phyloP scores from a whole-genome alignment of 176 grass and related monocot species.

The Musa acuminata region DNA sequence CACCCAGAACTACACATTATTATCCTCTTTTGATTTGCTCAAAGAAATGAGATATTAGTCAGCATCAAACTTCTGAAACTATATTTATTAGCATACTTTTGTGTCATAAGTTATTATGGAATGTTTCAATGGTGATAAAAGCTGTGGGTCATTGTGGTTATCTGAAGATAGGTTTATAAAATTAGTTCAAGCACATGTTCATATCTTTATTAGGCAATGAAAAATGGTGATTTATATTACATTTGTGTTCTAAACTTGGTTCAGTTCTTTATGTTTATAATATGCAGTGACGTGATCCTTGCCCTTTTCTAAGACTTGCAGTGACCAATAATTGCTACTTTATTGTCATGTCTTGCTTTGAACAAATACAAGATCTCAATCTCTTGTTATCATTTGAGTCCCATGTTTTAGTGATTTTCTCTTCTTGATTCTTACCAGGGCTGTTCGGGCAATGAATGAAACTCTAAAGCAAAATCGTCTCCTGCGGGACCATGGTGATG shows the following conservation, averaged over 20 bases:
- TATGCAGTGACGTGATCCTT: neutral
- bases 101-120: too few relatives aligned
- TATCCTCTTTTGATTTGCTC: too few relatives aligned
- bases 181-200: neutral
- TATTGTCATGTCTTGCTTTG: neutral
- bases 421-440: conserved; percentile 47
- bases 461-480: conserved; percentile 98
- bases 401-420: conserved; percentile 16
- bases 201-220: neutral
- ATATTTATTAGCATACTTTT: too few relatives aligned
- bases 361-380: neutral
- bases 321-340: too few relatives aligned
- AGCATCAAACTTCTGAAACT: too few relatives aligned
- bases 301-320: too few relatives aligned
- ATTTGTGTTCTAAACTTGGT: neutral
- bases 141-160: too few relatives aligned
- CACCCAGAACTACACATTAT: too few relatives aligned
- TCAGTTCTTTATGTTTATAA: neutral
- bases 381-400: neutral
- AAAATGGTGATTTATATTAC: neutral
- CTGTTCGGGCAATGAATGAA: conserved; percentile 98
- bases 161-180: too few relatives aligned
- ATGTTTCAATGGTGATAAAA: too few relatives aligned
- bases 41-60: too few relatives aligned
- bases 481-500: conserved; percentile 65